Percentiles rank a stretch among this genome's conserved stretches.
Evolutionary conservation across 2,329 filamentous ascomycete genomes (phyloP).

Genomic region (Aspergillus persii): DNA sequence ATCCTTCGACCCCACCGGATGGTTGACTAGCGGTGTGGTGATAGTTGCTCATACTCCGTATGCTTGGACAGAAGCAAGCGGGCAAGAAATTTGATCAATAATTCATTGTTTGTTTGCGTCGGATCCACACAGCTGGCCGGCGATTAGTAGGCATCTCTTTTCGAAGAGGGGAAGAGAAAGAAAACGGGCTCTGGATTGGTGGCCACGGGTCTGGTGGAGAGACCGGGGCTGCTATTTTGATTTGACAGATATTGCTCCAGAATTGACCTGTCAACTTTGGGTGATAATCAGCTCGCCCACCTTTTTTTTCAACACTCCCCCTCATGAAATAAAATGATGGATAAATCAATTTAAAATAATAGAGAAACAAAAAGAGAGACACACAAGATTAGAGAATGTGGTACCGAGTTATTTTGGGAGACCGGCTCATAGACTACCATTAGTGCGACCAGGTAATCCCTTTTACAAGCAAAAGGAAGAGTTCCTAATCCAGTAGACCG

Average conservation of each 20-base stretch:
- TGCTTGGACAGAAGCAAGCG: not conserved
- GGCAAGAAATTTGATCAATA: not conserved
- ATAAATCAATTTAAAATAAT: not conserved
- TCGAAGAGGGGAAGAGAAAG: not conserved
- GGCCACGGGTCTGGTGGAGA: not conserved
- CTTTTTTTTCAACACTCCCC: not conserved
- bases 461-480: not conserved
- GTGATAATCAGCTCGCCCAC: slow-evolving; percentile 1
- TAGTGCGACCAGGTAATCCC: not conserved
- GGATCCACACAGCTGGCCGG: not conserved
- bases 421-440: not conserved
- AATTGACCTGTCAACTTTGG: slow-evolving; percentile 13
- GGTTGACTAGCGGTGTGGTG: not conserved
- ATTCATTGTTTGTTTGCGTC: not conserved
- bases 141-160: not conserved
- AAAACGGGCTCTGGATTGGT: not conserved
- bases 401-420: not conserved
- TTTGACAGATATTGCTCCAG: slow-evolving; percentile 5
- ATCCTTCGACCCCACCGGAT: not conserved
- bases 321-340: not conserved
- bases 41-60: not conserved
- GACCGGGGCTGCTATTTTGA: not conserved
- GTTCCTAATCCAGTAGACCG: not conserved
- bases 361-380: not conserved
- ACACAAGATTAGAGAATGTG: not conserved